phyloP scores from a whole-genome alignment of 2,329 filamentous ascomycete species.

The Lecanicillium sp. region DNA sequence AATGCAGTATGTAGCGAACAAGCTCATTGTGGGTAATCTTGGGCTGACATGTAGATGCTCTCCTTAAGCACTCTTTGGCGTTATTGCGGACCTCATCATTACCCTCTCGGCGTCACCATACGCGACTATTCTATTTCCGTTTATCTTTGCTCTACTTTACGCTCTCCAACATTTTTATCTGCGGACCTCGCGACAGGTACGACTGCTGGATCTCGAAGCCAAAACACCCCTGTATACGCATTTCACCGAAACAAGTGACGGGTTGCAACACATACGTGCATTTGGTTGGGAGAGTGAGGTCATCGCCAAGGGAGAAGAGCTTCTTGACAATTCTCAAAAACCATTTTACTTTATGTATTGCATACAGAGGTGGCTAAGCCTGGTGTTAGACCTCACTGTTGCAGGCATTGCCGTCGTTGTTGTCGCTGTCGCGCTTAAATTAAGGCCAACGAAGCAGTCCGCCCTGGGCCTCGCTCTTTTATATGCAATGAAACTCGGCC shows the following conservation, averaged over 20 bases:
- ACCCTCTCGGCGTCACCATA: too few species aligned
- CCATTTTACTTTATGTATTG: conserved; percentile 41
- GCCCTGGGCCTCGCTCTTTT: conserved; percentile 10
- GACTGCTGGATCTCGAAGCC: conserved; percentile 24
- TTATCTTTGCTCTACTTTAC: neutral
- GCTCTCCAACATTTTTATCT: conserved; percentile 12
- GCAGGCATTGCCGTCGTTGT: conserved; percentile 9
- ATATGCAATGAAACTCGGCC: conserved; percentile 15
- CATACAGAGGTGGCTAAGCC: conserved; percentile 41
- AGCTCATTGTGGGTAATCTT: too few species aligned
- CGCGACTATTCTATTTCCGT: neutral
- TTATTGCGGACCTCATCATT: too few species aligned
- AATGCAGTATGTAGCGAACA: too few species aligned
- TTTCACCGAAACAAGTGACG: conserved; percentile 33
- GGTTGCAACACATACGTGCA: conserved; percentile 36
- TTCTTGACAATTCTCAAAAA: conserved; percentile 37
- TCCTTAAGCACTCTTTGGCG: too few species aligned
- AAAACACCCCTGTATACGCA: conserved; percentile 25
- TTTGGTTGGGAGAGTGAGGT: conserved; percentile 36
- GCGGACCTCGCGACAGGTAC: conserved; percentile 24
- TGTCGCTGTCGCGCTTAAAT: conserved; percentile 26
- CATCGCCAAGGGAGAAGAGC: conserved; percentile 26
- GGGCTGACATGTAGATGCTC: too few species aligned
- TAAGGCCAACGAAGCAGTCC: conserved; percentile 9
- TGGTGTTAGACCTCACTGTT: conserved; percentile 35